Evolutionary conservation across 345 rosid genomes (phyloP).

Genomic region (Rhodamnia argentea): DNA sequence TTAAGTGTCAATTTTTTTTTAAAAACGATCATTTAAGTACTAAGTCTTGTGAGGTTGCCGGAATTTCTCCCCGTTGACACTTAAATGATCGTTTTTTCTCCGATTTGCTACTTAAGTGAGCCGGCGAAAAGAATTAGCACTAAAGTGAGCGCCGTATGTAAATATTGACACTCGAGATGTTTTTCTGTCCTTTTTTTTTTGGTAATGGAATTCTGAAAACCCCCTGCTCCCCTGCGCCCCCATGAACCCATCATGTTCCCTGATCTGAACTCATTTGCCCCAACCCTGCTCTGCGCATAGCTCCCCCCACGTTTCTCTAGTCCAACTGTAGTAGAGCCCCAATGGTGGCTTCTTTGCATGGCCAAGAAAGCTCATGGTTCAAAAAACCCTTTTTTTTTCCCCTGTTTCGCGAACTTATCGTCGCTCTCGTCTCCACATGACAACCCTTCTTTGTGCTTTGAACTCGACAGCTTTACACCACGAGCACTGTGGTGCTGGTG

Average conservation of each 20-base stretch:
- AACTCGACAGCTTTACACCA: conserved; percentile 57
- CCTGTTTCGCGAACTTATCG: neutral
- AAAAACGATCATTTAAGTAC: no score
- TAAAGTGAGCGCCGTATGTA: no score
- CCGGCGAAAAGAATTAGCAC: no score
- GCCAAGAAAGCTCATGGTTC: neutral
- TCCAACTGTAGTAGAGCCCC: neutral
- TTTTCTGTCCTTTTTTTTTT: no score
- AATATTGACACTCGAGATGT: no score
- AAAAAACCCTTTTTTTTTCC: neutral
- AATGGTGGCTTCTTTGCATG: neutral
- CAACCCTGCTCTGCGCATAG: neutral
- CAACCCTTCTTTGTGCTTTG: neutral
- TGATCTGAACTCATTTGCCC: neutral
- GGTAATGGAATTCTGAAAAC: neutral
- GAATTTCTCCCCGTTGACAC: no score
- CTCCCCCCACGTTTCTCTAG: no score
- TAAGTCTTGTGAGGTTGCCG: no score
- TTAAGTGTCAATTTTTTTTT: no score
- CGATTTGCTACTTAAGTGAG: no score
- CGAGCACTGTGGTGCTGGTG: conserved; percentile 65
- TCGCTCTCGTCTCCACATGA: neutral
- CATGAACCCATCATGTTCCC: neutral
- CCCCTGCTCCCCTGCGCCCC: neutral
- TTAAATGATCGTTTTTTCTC: no score